Conservation (phyloP, 768 basidiomycete genomes). For the Russula ochroleuca region DNA sequence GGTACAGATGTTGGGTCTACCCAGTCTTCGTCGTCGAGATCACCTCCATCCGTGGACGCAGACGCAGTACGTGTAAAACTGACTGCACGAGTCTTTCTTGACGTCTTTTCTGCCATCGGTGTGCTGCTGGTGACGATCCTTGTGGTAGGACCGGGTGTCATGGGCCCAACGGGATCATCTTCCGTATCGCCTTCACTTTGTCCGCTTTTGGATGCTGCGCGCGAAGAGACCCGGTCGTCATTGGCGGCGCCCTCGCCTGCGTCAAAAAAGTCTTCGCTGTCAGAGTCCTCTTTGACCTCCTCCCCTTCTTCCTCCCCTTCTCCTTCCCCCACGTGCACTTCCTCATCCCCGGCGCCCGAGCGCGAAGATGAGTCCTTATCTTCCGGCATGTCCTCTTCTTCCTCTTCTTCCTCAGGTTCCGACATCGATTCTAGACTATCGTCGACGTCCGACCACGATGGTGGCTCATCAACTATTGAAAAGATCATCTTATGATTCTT, state of each 20-base stretch:
- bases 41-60: conserved; percentile 35
- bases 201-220: conserved; percentile 36
- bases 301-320: background rate
- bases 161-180: conserved; percentile 65
- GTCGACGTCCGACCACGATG: conserved; percentile 76
- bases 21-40: conserved; percentile 52
- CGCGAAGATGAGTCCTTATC: conserved; percentile 34
- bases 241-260: conserved; percentile 36
- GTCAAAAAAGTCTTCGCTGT: conserved; percentile 49
- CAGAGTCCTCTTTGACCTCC: conserved; percentile 35
- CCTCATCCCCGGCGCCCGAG: conserved; percentile 7
- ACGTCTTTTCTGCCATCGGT: conserved; percentile 13
- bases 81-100: conserved; percentile 33
- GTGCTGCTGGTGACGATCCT: conserved; percentile 27
- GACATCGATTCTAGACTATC: conserved; percentile 80
- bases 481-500: conserved; percentile 62
- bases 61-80: conserved; percentile 35
- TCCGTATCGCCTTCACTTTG: conserved; percentile 63
- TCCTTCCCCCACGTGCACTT: conserved; percentile 27
- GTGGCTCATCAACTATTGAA: conserved; percentile 83
- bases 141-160: conserved; percentile 54
- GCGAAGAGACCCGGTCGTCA: conserved; percentile 41
- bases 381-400: conserved; percentile 38
- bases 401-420: conserved; percentile 66
- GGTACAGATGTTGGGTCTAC: conserved; percentile 58